These are phyloP conservation scores for Lentinula aciculospora DNA, from an alignment of 768 basidiomycete genomes.

Conservation along the genomic window DNA sequence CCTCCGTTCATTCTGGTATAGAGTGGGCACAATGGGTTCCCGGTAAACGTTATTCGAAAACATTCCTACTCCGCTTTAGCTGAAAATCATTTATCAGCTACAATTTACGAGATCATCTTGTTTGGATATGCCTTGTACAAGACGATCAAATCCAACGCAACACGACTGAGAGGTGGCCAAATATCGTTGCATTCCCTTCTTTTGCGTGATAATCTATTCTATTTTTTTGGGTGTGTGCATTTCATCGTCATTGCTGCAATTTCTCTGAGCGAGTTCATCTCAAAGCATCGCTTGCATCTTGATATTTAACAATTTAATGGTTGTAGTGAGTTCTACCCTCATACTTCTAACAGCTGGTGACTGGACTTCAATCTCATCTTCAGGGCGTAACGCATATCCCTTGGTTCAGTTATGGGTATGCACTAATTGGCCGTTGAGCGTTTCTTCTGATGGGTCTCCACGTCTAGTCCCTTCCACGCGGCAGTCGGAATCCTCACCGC, in stretches of 20 bases:
- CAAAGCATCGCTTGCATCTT: conserved; percentile 31
- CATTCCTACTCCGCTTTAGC: not conserved
- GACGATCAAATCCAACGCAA: conserved; percentile 18
- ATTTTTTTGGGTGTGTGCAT: conserved; percentile 34
- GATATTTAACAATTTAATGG: conserved; percentile 43
- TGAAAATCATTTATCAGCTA: conserved; percentile 20
- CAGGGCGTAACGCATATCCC: conserved; percentile 39
- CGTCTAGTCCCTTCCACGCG: conserved; percentile 37
- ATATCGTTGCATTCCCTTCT: conserved; percentile 28
- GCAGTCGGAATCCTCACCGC: conserved; percentile 40
- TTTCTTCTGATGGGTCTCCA: not conserved
- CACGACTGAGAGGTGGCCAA: conserved; percentile 18
- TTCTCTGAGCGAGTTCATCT: not conserved
- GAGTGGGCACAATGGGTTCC: conserved; percentile 43
- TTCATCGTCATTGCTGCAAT: not conserved
- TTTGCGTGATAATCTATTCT: conserved; percentile 37
- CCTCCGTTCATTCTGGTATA: conserved; percentile 31
- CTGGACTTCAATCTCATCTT: not conserved
- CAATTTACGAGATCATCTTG: conserved; percentile 30
- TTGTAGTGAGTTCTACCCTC: conserved; percentile 23
- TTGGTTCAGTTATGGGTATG: conserved; percentile 43
- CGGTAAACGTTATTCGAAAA: conserved; percentile 18
- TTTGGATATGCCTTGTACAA: conserved; percentile 30
- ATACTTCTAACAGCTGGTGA: not conserved
- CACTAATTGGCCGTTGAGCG: not conserved